Conservation (phyloP, 129 eudicot species). For the Saposhnikovia divaricata region DNA sequence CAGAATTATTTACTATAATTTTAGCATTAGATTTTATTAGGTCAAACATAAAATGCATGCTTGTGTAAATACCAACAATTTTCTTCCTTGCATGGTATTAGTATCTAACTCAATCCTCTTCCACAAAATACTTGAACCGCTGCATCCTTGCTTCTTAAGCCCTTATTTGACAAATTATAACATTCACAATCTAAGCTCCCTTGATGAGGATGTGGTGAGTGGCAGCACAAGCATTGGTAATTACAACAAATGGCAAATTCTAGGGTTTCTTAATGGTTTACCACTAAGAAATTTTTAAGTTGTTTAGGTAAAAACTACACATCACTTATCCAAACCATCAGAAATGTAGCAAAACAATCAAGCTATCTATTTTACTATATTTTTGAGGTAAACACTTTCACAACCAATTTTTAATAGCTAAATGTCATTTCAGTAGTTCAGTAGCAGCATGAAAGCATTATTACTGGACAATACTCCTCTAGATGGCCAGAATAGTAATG, state of each 20-base stretch:
- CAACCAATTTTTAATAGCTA: not conserved
- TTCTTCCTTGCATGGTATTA: no score
- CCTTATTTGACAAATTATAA: not conserved
- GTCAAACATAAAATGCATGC: no score
- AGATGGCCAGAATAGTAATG: not conserved
- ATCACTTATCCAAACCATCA: not conserved
- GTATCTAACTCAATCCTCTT: no score
- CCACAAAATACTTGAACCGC: no score
- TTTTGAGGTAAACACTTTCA: not conserved
- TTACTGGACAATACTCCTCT: constrained; percentile 1
- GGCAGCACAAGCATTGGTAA: not conserved
- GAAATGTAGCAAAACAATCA: not conserved
- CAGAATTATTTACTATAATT: no score
- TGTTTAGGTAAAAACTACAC: not conserved
- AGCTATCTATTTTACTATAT: not conserved
- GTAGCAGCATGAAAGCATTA: not conserved
- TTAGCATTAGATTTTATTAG: no score
- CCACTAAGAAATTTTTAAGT: not conserved
- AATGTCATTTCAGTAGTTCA: not conserved
- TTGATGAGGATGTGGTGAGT: not conserved
- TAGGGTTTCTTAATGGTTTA: not conserved
- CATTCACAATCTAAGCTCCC: not conserved
- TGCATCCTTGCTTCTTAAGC: not conserved
- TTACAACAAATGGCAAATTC: not conserved
- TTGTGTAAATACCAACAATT: no score